A percentile compares a stretch with the other conserved stretches of the same genome.
Conservation (phyloP, 2,329 filamentous ascomycete genomes). For the Fusarium sp. region DNA sequence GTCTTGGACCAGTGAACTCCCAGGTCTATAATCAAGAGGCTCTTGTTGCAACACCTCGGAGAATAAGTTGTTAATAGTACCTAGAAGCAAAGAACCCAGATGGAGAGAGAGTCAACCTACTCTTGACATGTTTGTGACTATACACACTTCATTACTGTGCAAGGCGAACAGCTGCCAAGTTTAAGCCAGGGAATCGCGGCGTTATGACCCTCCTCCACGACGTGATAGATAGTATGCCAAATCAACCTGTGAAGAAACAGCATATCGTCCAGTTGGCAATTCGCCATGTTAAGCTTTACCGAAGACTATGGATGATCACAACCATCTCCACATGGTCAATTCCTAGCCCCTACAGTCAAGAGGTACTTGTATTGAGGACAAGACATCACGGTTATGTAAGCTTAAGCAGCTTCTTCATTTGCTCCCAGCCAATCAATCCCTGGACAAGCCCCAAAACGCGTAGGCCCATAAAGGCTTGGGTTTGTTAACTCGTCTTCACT, state of each 20-base stretch:
- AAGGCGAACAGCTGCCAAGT: neutral
- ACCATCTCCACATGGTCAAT: too few species aligned
- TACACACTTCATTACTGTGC: neutral
- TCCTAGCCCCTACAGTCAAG: too few species aligned
- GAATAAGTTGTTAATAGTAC: neutral
- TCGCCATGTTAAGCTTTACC: too few species aligned
- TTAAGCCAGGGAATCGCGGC: neutral
- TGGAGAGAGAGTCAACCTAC: neutral
- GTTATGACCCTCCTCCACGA: neutral
- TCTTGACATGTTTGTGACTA: neutral
- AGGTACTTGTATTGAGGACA: too few species aligned
- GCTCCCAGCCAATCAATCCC: too few species aligned
- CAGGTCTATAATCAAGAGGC: neutral
- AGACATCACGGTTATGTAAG: too few species aligned
- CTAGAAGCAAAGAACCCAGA: neutral
- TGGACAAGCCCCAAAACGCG: too few species aligned
- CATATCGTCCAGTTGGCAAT: neutral
- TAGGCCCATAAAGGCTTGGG: too few species aligned
- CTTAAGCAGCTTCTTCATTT: too few species aligned
- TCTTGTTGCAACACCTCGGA: neutral
- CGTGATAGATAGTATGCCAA: neutral
- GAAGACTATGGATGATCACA: too few species aligned
- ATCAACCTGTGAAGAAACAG: neutral
- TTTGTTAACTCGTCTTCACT: neutral
- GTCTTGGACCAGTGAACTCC: too few species aligned